Percentiles rank a stretch among this genome's conserved stretches.
Evolutionary conservation across 768 basidiomycete species (phyloP).

Genomic region (Rhodotorula graminis): DNA sequence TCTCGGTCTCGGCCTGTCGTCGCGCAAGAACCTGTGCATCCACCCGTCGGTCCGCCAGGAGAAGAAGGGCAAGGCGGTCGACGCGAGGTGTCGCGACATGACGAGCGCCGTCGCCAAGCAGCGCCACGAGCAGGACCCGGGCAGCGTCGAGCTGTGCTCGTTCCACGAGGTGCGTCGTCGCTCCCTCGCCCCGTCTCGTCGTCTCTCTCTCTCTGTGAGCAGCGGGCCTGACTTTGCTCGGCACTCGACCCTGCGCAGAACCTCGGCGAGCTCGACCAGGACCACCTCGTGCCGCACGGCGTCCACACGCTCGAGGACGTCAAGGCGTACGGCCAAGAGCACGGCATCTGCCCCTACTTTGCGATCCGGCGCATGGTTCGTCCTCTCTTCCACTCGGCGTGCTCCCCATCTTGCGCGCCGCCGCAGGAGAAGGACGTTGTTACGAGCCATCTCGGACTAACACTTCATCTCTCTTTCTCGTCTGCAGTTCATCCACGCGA

Average conservation of each 20-base stretch:
- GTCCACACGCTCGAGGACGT: constrained; percentile 94
- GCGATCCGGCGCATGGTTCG: constrained; percentile 88
- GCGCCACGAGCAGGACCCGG: constrained; percentile 63
- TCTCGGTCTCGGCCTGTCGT: constrained; percentile 85
- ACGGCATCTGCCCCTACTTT: constrained; percentile 89
- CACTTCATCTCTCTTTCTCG: no score
- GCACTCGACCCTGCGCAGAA: constrained; percentile 59
- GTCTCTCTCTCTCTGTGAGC: background rate
- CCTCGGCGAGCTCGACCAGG: constrained; percentile 72
- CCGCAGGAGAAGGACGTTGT: no score
- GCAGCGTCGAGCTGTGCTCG: constrained; percentile 77
- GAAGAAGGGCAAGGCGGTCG: constrained; percentile 96
- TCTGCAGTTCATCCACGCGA: constrained; percentile 82
- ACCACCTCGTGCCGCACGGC: constrained; percentile 73
- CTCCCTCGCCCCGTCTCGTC: background rate
- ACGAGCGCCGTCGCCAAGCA: constrained; percentile 71
- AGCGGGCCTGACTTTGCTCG: background rate
- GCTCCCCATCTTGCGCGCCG: background rate
- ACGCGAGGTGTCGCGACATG: constrained; percentile 91
- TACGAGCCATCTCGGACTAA: no score
- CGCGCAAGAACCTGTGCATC: constrained; percentile 92
- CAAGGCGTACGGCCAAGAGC: constrained; percentile 77
- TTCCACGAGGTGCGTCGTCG: constrained; percentile 85
- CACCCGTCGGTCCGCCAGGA: constrained; percentile 88
- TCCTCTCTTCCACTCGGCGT: constrained; percentile 3